Conservation (phyloP, 441 rosid genomes). For the Iberis amara region DNA sequence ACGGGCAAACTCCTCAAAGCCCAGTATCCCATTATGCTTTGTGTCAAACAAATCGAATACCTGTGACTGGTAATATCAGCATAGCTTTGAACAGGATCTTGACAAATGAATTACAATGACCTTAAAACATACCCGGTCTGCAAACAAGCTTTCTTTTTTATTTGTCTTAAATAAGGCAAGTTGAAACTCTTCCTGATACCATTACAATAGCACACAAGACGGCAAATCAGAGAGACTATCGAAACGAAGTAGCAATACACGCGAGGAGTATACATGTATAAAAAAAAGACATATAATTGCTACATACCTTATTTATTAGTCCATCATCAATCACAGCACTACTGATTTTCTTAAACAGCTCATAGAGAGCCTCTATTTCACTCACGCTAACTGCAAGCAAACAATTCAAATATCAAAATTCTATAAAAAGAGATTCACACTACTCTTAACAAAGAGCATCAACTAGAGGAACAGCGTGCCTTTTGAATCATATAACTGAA, state of each 20-base stretch:
- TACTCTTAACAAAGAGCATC: constrained; percentile 5
- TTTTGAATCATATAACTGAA: constrained; percentile 13
- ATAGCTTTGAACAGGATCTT: constrained; percentile 6
- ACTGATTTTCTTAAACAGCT: constrained; percentile 97
- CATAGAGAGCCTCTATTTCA: constrained; percentile 95
- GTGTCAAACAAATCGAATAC: constrained; percentile 64
- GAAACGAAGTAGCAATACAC: constrained; percentile 6
- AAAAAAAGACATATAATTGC: not conserved
- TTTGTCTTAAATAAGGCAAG: constrained; percentile 58
- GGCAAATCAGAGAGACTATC: not conserved
- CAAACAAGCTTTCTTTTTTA: constrained; percentile 65
- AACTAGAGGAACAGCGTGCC: not conserved
- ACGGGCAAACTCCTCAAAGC: constrained; percentile 62
- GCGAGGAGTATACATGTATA: not conserved
- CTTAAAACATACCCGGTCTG: constrained; percentile 42
- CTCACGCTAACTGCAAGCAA: constrained; percentile 85
- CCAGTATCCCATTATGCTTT: constrained; percentile 60
- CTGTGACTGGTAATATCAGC: constrained; percentile 29
- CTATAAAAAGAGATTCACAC: not conserved
- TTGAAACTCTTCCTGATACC: constrained; percentile 57
- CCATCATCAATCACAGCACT: constrained; percentile 99
- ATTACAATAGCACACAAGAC: not conserved
- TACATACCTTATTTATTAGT: constrained; percentile 78
- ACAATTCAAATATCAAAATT: constrained; percentile 17
- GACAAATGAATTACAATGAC: not conserved